Evolutionary conservation across 129 eudicot species (phyloP).

Genomic region (Flaveria brownii): DNA sequence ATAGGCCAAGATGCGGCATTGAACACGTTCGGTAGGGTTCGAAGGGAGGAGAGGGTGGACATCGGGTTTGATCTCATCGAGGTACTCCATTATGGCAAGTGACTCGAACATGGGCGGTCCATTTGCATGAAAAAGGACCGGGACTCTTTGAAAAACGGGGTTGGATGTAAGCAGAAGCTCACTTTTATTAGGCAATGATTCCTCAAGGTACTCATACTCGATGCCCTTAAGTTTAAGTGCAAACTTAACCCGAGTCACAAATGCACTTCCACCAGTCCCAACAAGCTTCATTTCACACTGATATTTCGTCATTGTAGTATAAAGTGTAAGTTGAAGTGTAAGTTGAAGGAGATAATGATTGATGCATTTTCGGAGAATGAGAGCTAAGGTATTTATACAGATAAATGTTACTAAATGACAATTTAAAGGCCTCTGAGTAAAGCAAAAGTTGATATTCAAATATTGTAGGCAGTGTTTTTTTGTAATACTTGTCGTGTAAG

Average conservation of each 20-base stretch:
- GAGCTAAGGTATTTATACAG: not conserved
- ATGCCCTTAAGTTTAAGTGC: not conserved
- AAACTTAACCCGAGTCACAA: not conserved
- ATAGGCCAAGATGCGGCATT: not conserved
- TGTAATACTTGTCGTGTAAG: not conserved
- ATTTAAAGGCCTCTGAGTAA: not conserved
- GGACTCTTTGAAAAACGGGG: not conserved
- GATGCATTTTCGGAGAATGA: not conserved
- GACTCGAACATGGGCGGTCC: not conserved
- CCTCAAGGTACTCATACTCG: not conserved
- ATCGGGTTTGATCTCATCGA: slow-evolving; percentile 5
- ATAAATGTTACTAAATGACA: not conserved
- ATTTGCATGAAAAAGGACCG: not conserved
- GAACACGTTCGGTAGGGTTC: not conserved
- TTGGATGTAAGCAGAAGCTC: not conserved
- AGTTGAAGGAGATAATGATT: not conserved
- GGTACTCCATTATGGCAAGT: slow-evolving; percentile 5
- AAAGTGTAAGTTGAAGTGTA: not conserved
- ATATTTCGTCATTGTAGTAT: not conserved
- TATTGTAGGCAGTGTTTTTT: not conserved
- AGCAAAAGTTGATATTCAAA: not conserved
- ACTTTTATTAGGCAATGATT: not conserved
- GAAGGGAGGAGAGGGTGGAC: not conserved
- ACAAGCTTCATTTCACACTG: slow-evolving; percentile 3
- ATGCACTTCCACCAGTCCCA: not conserved